Evolutionary conservation across 2,329 filamentous ascomycete genomes (phyloP).

Genomic region (Penicillium verrucosum): DNA sequence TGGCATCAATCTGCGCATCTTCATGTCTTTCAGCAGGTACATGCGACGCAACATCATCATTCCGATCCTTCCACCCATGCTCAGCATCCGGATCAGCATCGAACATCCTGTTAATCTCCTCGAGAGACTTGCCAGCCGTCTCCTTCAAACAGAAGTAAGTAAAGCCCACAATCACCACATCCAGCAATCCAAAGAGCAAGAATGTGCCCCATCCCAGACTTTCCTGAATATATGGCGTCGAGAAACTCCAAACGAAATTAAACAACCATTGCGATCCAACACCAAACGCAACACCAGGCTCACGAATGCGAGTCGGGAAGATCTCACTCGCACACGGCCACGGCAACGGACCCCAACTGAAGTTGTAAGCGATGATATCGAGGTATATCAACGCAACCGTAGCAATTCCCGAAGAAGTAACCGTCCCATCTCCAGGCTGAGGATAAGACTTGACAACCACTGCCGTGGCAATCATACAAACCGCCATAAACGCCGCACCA

Average conservation of each 20-base stretch:
- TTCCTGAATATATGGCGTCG: conserved; percentile 44
- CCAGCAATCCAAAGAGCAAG: conserved; percentile 44
- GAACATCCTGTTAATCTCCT: conserved; percentile 57
- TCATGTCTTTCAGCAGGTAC: not conserved
- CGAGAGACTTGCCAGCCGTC: conserved; percentile 53
- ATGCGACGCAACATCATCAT: not conserved
- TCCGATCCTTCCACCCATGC: conserved; percentile 11
- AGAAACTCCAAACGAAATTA: conserved; percentile 42
- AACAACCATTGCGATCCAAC: conserved; percentile 42
- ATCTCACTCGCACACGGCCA: conserved; percentile 42
- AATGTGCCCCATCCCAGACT: conserved; percentile 50
- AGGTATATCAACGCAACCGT: conserved; percentile 56
- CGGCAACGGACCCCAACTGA: conserved; percentile 41
- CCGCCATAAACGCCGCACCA: conserved; percentile 45
- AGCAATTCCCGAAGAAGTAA: conserved; percentile 48
- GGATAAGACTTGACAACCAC: conserved; percentile 45
- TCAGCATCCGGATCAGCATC: conserved; percentile 30
- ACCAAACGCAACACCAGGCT: conserved; percentile 39
- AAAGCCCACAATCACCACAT: conserved; percentile 49
- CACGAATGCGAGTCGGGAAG: conserved; percentile 40
- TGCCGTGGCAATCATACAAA: conserved; percentile 49
- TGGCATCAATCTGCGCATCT: not conserved
- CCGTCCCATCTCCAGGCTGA: conserved; percentile 34
- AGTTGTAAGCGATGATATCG: conserved; percentile 49
- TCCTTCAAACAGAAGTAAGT: conserved; percentile 55